Base-by-base conservation (phyloP, 23 red algal species). In the Porphyridium purpureum region DNA sequence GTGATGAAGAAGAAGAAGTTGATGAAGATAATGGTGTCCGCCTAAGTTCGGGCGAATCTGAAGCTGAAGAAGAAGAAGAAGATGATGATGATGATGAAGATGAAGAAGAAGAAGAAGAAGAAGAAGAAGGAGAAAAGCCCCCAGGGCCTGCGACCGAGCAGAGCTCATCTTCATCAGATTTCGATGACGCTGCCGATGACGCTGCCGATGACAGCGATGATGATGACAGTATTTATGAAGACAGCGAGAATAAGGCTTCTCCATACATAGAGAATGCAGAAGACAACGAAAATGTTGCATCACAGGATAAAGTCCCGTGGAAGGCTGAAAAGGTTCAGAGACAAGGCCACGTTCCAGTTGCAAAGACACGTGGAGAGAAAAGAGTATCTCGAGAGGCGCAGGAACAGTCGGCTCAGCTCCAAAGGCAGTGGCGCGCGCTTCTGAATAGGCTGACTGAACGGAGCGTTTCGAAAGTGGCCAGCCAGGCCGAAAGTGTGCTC, bases 401-500 rank as follows among this genome's bases (percentile, higher is more conserved):
- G 1, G 9, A 27, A 24, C 17, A 21, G 21, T 21, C 33, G 5
- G 52, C 27, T 54, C 50, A 57, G 69, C 29, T 49, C n/a, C n/a
- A n/a, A n/a, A n/a, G n/a, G n/a, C n/a, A n/a, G n/a, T n/a, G n/a
- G n/a, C n/a, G n/a, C n/a, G n/a, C n/a, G n/a, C n/a, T 74, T 31
- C 40, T 74, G 15, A 74, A 74, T 29, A 32, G 69, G 34, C 52
- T 74, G 31, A 57, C 69, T 9, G 69, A 59, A 31, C 52, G 47
- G 1, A 74, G 62, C 35, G 69, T 57, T 0, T 41, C 32, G 11
- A 48, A 57, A 14, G 46, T 74, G 9, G 69, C 69, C 14, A 29
- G 51, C 35, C 47, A 47, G 7, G 35, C 62, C 1, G 17, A 29
- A 40, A 27, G 46, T 8, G 52, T 74, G 29, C 62, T 74, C 30